Base-by-base conservation (phyloP, 2,329 filamentous ascomycete genomes). In the Conoideocrella luteorostrata region DNA sequence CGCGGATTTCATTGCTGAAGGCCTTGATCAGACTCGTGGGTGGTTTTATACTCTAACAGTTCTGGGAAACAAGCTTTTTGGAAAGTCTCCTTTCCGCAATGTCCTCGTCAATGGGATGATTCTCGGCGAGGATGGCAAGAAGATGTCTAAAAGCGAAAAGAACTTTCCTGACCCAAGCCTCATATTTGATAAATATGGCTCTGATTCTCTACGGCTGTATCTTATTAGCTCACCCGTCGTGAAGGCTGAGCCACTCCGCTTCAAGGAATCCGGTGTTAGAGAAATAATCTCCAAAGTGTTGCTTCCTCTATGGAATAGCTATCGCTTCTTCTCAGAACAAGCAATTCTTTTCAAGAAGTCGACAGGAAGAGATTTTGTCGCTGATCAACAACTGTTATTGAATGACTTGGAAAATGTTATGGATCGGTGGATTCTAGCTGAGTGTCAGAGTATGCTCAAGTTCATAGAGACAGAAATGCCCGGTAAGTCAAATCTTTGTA, bases 391-490 rank as follows among this genome's bases (percentile, higher is more conserved):
- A 47, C 5, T 50, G 52, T 17, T 44, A 49, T 18, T 40, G 7
- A 41, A 43, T 2, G 40, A 48, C 20, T 32, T 56, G 30, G 46
- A 24, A 23, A 57, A 56, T 15, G 86, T 94, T 43, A 91, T 95
- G 82, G 89, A 95, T 61, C 78, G 81, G 50, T 95, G 89, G 89
- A 89, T 95, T 52, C 68, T 95, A 55, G 88, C 88, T 43, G 86
- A 83, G 52, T 90, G 84, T 54, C 88, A 95, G 64, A 90, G 84
- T 57, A 71, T 95, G 52, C 74, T 95, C 46, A 82, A 87, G 57
- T 94, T 89, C 59, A 86, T 94, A 45, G 88, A 95, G 59, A 73
- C 86, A 55, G 88, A 95, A 65, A 94, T 95, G 89, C 71, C 71
- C 21, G 80, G 77, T 68, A 72, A 77, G 72, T 39, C n/a, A n/a